These are phyloP conservation scores for Chaetomidium leptoderma DNA, from an alignment of 495 filamentous ascomycete genomes.

Conservation along the genomic window DNA sequence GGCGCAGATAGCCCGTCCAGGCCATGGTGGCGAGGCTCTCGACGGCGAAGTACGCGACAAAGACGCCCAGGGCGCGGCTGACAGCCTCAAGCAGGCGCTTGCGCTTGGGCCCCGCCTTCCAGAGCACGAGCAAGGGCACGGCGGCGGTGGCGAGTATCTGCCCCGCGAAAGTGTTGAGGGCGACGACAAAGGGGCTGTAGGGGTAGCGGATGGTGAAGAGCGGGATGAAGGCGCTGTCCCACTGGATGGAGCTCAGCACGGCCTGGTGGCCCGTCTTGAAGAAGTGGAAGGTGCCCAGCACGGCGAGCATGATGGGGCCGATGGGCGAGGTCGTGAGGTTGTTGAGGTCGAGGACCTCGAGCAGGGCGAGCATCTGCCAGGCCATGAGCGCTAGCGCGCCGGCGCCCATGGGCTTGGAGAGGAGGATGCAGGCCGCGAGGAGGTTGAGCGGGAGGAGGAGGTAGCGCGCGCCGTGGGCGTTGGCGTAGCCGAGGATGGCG, in stretches of 20 bases:
- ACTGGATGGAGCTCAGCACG: conserved; percentile 81
- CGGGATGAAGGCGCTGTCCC: conserved; percentile 95
- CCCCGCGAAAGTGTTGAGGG: conserved; percentile 81
- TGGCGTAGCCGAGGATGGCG: conserved; percentile 85
- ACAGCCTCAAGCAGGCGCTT: conserved; percentile 63
- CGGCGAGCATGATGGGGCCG: conserved; percentile 75
- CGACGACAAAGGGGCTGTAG: conserved; percentile 76
- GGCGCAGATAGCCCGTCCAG: conserved; percentile 78
- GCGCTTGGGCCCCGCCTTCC: conserved; percentile 66
- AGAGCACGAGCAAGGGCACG: conserved; percentile 77
- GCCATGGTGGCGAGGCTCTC: conserved; percentile 78
- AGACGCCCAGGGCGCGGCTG: conserved; percentile 63
- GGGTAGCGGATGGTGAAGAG: conserved; percentile 79
- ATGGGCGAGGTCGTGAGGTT: conserved; percentile 62
- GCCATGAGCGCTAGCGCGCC: conserved; percentile 73
- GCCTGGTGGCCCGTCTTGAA: conserved; percentile 99
- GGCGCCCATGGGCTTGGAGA: conserved; percentile 93
- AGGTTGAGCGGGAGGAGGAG: conserved; percentile 78
- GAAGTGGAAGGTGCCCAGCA: conserved; percentile 87
- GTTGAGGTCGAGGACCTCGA: conserved; percentile 84
- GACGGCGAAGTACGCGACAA: conserved; percentile 74
- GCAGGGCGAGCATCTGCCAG: conserved; percentile 80
- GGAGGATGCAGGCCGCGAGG: conserved; percentile 65
- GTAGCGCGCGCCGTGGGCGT: conserved; percentile 86
- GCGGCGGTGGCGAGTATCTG: conserved; percentile 77